These are phyloP conservation scores for Olyra latifolia DNA, from an alignment of 176 grass and related monocot genomes.

Conservation along the genomic window DNA sequence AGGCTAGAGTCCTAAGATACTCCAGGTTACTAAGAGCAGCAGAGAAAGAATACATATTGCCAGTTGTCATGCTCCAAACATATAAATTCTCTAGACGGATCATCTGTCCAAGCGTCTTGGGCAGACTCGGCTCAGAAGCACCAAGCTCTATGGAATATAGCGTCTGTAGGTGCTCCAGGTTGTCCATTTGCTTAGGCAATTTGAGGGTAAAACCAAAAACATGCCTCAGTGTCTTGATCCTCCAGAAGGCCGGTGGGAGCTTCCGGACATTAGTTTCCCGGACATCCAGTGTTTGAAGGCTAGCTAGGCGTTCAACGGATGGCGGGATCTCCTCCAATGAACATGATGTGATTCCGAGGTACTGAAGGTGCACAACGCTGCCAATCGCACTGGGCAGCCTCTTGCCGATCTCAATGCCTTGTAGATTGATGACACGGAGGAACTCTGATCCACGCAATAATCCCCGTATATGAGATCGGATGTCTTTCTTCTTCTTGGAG, in stretches of 20 bases:
- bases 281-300: conserved; percentile 32
- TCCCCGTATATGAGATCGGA: not conserved
- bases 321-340: not conserved
- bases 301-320: not conserved
- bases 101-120: not conserved
- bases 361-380: conserved; percentile 16
- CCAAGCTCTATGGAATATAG: conserved; percentile 11
- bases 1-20: not conserved
- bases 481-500: not conserved
- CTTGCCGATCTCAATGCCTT: not conserved
- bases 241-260: conserved; percentile 23
- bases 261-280: conserved; percentile 17
- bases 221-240: conserved; percentile 21
- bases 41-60: not conserved
- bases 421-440: conserved; percentile 29
- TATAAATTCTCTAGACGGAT: not conserved
- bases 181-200: not conserved
- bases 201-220: conserved; percentile 28
- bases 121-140: not conserved
- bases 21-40: not conserved
- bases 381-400: not conserved
- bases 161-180: conserved; percentile 1
- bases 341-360: conserved; percentile 26
- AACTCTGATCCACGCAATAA: conserved; percentile 7
- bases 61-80: not conserved